Percentiles rank a stretch among this genome's conserved stretches.
Conservation (phyloP, 345 rosid species). For the Eucalyptus sp. region DNA sequence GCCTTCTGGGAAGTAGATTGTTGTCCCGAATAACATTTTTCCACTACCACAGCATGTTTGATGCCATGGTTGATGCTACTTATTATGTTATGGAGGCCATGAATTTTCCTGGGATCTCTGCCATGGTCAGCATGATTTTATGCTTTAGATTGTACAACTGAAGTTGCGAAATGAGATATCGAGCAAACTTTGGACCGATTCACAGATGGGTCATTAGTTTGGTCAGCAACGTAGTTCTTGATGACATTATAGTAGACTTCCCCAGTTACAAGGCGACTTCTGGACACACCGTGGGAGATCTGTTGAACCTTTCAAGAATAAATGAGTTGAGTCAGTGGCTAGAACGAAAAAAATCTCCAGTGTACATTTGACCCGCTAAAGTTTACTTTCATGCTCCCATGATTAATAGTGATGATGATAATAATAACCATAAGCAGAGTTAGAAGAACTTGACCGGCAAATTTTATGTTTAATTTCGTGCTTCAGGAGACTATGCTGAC, state of each 20-base stretch:
- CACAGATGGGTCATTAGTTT: neutral
- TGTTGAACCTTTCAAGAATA: neutral
- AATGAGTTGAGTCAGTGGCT: neutral
- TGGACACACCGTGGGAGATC: neutral
- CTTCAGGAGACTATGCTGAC: neutral
- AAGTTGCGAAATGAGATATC: neutral
- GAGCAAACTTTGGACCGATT: neutral
- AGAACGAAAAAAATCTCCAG: neutral
- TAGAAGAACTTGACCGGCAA: neutral
- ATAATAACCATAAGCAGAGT: neutral
- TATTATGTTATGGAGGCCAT: conserved; percentile 68
- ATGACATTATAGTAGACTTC: neutral
- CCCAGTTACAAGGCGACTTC: neutral
- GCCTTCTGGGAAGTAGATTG: conserved; percentile 76
- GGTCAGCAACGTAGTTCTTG: neutral
- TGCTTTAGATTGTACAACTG: neutral
- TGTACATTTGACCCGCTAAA: neutral
- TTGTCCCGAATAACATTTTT: conserved; percentile 86
- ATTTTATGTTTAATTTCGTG: neutral
- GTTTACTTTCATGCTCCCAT: neutral
- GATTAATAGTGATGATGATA: neutral
- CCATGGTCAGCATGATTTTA: conserved; percentile 20
- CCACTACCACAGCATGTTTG: conserved; percentile 90
- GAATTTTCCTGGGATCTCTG: conserved; percentile 56
- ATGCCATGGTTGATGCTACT: conserved; percentile 95